Percentiles rank a stretch among this genome's conserved stretches.
Conservation (phyloP, 73 alveolate species). For the Uronychia binucleata region DNA sequence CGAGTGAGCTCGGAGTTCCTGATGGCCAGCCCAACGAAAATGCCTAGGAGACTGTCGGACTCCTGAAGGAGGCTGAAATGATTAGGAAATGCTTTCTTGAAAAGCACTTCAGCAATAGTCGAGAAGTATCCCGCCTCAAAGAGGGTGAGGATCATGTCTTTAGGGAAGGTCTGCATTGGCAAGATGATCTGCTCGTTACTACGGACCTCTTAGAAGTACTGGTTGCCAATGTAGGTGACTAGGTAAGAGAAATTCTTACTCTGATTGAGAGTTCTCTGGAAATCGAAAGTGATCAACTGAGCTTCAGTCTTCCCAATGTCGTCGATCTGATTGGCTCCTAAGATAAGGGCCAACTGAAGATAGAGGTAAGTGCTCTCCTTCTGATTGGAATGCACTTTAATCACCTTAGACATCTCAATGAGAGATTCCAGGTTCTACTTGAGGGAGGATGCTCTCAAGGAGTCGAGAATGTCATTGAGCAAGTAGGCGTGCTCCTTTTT, state of each 20-base stretch:
- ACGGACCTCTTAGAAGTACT: neutral
- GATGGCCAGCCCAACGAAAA: slow-evolving; percentile 24
- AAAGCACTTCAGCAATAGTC: slow-evolving; percentile 3
- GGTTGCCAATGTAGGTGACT: neutral
- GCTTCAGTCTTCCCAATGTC: neutral
- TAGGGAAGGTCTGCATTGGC: neutral
- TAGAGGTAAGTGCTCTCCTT: neutral
- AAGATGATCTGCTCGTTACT: neutral
- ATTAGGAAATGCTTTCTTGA: neutral
- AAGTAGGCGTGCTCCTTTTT: neutral
- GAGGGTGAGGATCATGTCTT: neutral
- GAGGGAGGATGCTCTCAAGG: neutral
- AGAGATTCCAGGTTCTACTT: neutral
- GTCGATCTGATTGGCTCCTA: neutral
- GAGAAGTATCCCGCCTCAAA: slow-evolving; percentile 21
- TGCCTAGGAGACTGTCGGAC: slow-evolving; percentile 20
- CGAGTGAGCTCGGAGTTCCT: slow-evolving; percentile 2
- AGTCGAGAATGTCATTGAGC: neutral
- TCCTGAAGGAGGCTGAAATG: neutral
- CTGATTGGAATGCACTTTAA: neutral
- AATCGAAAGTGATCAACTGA: neutral
- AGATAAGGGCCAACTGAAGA: neutral
- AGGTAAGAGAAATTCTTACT: neutral
- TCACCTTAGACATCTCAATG: neutral
- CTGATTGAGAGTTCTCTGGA: neutral